Base-by-base conservation (phyloP, 768 basidiomycete species). In the Leucosporidium scottii region DNA sequence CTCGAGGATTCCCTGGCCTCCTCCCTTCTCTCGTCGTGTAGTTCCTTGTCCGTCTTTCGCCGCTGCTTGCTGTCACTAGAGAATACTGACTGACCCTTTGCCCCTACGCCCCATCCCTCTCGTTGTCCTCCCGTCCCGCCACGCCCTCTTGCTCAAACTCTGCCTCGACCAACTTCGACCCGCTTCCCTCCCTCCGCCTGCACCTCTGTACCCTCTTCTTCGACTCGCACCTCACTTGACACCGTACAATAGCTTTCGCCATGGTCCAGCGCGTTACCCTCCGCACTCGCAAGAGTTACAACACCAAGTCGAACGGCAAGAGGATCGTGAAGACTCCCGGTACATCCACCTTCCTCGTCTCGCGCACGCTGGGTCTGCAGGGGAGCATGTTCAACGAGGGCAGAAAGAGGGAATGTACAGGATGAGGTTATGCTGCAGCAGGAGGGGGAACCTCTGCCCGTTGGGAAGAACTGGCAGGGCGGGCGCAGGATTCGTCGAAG, bases 181-280 rank as follows among this genome's bases (percentile, higher is more conserved):
- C 39, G 6, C 39, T 44, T 15, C 39, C 39, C 8, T 13, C 15
- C 53, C 54, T 31, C 54, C 27, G 8, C 20, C 21, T 31, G 55
- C 30, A 28, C 30, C 31, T 21, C 31, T 31, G 30, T 23, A 56
- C 55, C 17, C 20, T 34, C 31, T 31, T 31, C 27, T 54, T 28
- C 53, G 27, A 25, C 13, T 18, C 53, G 25, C 23, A 5, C 53
- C 1, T 25, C 31, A 12, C 39, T 13, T 17, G 7, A 44, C 39
- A 44, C 39, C 6, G 2, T 17, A 12, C 3, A 44, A 56, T 18
- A 56, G 21, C 55, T 56, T 61, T 57, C 61, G 65, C 67, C 68
- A 97, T 97, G 94, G 92, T 91, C 81, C 94, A 98, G 86, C 92
- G 96, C 79, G 93, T 99, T 77, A 96, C 93, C 77, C 91, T 99